Conservation (phyloP, 345 rosid species). For the Cardamine chenopodiifolia region DNA sequence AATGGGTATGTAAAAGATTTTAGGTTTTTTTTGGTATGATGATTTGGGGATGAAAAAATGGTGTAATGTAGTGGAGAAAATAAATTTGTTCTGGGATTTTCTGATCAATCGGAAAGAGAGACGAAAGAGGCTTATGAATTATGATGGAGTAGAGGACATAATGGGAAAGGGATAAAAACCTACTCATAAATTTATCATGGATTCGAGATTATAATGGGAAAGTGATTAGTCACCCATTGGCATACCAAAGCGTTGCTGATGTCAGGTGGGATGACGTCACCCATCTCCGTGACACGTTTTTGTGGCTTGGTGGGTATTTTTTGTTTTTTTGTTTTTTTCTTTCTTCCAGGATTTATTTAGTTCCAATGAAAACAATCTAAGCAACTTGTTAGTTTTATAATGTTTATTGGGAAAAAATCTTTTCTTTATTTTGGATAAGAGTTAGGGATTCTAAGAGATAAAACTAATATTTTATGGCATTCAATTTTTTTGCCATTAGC, state of each 20-base stretch:
- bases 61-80: conserved; percentile 26
- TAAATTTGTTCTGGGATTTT: background rate
- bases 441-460: background rate
- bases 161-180: background rate
- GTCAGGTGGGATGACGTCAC: conserved; percentile 24
- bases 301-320: conserved; percentile 10
- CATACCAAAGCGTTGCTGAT: conserved; percentile 16
- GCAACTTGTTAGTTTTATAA: conserved; percentile 26
- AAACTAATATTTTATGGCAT: background rate
- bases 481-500: conserved; percentile 18
- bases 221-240: conserved; percentile 5
- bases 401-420: background rate
- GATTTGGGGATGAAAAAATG: conserved; percentile 10
- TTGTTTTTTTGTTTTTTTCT: background rate
- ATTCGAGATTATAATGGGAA: conserved; percentile 25
- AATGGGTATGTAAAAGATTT: background rate
- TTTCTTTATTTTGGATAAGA: conserved; percentile 4
- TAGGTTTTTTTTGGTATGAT: conserved; percentile 4
- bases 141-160: conserved; percentile 23
- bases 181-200: background rate
- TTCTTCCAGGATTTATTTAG: conserved; percentile 24
- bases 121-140: conserved; percentile 4
- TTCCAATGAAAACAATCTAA: conserved; percentile 14
- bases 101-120: conserved; percentile 8
- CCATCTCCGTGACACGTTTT: conserved; percentile 29